phyloP scores from a whole-genome alignment of 2,329 filamentous ascomycete species.

The Xylariaceae sp. region DNA sequence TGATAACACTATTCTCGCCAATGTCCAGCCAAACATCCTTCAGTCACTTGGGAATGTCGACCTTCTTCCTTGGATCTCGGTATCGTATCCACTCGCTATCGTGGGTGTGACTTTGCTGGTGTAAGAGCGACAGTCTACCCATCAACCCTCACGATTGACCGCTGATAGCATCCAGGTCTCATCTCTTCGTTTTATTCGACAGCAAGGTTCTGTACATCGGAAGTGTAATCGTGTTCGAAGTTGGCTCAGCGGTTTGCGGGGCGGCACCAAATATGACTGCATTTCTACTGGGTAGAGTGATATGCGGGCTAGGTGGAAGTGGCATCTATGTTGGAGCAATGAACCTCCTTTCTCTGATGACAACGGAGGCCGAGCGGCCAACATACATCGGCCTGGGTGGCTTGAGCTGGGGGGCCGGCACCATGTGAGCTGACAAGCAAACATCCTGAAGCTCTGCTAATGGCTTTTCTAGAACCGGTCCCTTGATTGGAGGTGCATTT shows the following conservation, averaged over 20 bases:
- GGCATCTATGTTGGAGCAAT: conserved; percentile 1
- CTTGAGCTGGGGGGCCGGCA: background rate
- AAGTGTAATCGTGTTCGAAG: background rate
- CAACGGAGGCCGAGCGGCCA: background rate
- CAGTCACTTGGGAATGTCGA: conserved; percentile 27
- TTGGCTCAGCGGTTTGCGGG: background rate
- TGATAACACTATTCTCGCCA: conserved; percentile 36
- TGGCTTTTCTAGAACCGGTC: conserved; percentile 21
- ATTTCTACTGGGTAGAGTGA: background rate
- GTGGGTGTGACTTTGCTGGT: too few species aligned
- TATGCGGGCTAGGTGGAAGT: background rate
- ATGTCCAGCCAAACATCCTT: conserved; percentile 33
- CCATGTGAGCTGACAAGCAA: background rate
- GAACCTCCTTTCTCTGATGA: background rate
- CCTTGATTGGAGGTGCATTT: conserved; percentile 33
- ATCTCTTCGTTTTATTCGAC: conserved; percentile 1
- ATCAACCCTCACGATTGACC: background rate
- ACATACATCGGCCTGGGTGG: background rate
- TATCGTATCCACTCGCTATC: conserved; percentile 29
- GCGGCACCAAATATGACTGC: background rate
- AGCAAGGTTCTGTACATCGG: conserved; percentile 1
- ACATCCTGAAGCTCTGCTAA: background rate
- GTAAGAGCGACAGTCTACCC: too few species aligned
- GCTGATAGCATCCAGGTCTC: conserved; percentile 3
- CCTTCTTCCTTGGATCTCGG: conserved; percentile 27